Base-by-base conservation (phyloP, 768 basidiomycete species). In the Xanthoconium purpureum region DNA sequence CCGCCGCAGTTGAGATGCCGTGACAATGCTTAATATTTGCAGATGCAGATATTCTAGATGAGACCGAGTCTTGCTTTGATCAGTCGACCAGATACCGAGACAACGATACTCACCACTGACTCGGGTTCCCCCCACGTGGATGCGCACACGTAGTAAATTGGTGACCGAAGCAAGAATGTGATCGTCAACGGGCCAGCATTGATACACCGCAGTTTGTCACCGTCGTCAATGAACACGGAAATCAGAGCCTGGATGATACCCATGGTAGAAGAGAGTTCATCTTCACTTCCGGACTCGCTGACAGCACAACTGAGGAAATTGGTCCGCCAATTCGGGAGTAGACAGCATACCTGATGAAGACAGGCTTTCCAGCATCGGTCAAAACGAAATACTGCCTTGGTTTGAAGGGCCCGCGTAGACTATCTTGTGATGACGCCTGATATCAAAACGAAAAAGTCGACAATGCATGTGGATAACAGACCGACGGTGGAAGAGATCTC, bases 281-380 rank as follows among this genome's bases (percentile, higher is more conserved):
- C 83, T 52, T 81, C 81, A 44, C 76, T 77, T 44, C 77, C 77
- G 45, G 84, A 76, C 40, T 78, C 80, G 65, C 83, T 85, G 54
- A 39, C 47, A 37, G 32, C 15, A 29, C 28, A 45, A 24, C 24
- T 47, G 33, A 24, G 46, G 49, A 18, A 20, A 33, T 43, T 44
- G 6, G 56, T 58, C 47, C 47, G 13, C n/a, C 12, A 47, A 37
- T 38, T 55, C 39, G 29, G 35, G 50, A 20, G 17, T 33, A 18
- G 11, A 38, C 6, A 46, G 62, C 76, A 56, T 70, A 90, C 94
- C 91, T 92, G 42, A 85, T 79, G 66, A 91, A 99, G 12, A 99
- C 94, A n/a, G 95, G 95, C 72, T 99, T 98, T 30, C 97, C 97
- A 32, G 97, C 97, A 59, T 95, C 86, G 0, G 95, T 98, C 18